Conservation (phyloP, 2,329 filamentous ascomycete species). For the Tolypocladium cylindrosporum region DNA sequence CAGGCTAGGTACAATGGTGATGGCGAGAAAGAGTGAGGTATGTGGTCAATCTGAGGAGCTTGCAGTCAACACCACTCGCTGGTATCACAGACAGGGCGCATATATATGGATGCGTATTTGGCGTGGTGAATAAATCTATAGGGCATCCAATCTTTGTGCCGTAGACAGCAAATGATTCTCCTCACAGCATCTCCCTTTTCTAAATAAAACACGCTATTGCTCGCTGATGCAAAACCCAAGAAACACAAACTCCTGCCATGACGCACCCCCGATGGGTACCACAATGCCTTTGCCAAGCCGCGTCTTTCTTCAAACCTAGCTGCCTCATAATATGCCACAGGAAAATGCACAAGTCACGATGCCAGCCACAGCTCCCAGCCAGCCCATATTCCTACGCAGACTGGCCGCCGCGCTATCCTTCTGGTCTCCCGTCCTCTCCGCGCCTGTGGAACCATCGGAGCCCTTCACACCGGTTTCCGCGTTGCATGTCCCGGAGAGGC, state of each 20-base stretch:
- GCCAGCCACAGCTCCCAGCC: neutral
- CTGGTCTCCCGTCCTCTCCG: neutral
- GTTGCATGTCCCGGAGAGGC: constrained; percentile 8
- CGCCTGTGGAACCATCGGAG: neutral
- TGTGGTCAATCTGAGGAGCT: too few species aligned
- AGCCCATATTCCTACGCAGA: neutral
- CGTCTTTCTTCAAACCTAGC: neutral
- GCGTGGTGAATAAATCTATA: too few species aligned
- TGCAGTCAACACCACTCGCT: too few species aligned
- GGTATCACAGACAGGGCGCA: too few species aligned
- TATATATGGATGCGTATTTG: too few species aligned
- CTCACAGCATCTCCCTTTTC: neutral
- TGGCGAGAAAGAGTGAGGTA: too few species aligned
- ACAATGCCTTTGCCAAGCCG: neutral
- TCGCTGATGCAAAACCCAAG: neutral
- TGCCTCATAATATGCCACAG: neutral
- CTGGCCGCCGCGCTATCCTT: neutral
- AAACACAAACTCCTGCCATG: neutral
- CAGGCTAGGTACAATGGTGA: constrained; percentile 10
- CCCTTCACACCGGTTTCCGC: neutral
- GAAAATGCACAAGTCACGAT: neutral
- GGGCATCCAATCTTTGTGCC: neutral
- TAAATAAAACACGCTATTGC: neutral
- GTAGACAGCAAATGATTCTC: neutral
- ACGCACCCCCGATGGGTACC: neutral